Evolutionary conservation across 805 yeast species (phyloP).

Genomic region (Ogataea paraovalis): DNA sequence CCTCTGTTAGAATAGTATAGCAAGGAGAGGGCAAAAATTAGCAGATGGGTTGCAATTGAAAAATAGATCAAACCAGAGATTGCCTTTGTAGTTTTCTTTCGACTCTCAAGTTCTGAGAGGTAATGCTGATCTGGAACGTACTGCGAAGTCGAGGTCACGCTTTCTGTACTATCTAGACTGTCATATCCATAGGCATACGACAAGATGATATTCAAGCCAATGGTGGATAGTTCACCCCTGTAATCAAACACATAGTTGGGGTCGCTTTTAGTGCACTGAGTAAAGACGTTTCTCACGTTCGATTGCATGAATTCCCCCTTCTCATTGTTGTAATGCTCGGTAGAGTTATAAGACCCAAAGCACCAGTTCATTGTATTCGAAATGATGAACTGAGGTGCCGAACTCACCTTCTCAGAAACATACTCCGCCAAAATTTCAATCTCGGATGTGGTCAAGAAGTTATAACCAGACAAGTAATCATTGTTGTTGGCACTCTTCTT

Average conservation of each 20-base stretch:
- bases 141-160: slow-evolving; percentile 10
- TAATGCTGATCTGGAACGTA: slow-evolving; percentile 27
- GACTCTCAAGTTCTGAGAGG: slow-evolving; percentile 15
- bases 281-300: neutral
- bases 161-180: slow-evolving; percentile 3
- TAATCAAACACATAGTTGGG: slow-evolving; percentile 40
- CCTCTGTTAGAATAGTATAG: slow-evolving; percentile 37
- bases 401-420: slow-evolving; percentile 41
- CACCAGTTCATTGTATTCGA: slow-evolving; percentile 44
- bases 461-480: slow-evolving; percentile 15
- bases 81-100: slow-evolving; percentile 22
- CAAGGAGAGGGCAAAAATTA: slow-evolving; percentile 29
- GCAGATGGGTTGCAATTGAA: slow-evolving; percentile 28
- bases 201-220: slow-evolving; percentile 41
- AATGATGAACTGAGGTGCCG: slow-evolving; percentile 46
- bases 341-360: slow-evolving; percentile 35
- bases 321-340: slow-evolving; percentile 5
- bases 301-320: slow-evolving; percentile 4
- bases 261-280: slow-evolving; percentile 18
- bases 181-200: slow-evolving; percentile 44
- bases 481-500: slow-evolving; percentile 20
- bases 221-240: slow-evolving; percentile 34
- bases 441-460: slow-evolving; percentile 46
- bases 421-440: slow-evolving; percentile 42
- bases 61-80: slow-evolving; percentile 30